Base-by-base conservation (phyloP, 805 yeast genomes). In the Saitoella complicata region DNA sequence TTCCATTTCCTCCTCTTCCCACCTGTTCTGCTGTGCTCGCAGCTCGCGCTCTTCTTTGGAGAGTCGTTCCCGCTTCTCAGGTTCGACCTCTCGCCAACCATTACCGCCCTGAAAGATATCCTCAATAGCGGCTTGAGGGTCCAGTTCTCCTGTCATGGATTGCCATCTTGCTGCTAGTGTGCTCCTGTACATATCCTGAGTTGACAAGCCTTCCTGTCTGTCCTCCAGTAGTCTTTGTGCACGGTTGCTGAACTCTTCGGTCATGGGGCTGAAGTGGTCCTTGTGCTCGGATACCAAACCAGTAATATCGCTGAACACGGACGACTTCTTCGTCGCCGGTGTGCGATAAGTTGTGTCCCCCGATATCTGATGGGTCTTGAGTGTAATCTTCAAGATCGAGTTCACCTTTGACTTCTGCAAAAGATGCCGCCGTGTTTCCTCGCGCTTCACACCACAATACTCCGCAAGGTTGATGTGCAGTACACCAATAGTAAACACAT, bases 371-470 rank as follows among this genome's bases (percentile, higher is more conserved):
- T 30, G 29, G 7, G 44, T 29, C 30, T 35, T 38, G 13, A 49
- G 6, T 4, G 47, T 43, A 4, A 49, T 40, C 51, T 71, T 77
- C 37, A 80, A 60, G n/a, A 84, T 80, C 2, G 93, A 78, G 58
- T 88, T 88, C 12, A 88, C 75, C 51, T 84, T 83, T 1, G 94
- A 80, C 31, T 83, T 72, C 53, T 78, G 78, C 35, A 88, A 65
- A 39, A 88, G 62, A 53, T 80, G 85, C 49, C 82, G 67, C 49
- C 79, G 69, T 44, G 70, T 68, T 32, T 68, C 65, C 45, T 71
- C 74, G 51, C 63, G 60, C 5, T 79, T 71, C 21, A 21, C 21
- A 21, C 21, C 21, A 4, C 21, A 21, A 58, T 78, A 84, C 53
- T 85, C 93, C 0, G 88, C 63, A 38, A 87, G 57, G 55, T 86